Base-by-base conservation (phyloP, 805 yeast species). In the Tetrapisispora iriomotensis region DNA sequence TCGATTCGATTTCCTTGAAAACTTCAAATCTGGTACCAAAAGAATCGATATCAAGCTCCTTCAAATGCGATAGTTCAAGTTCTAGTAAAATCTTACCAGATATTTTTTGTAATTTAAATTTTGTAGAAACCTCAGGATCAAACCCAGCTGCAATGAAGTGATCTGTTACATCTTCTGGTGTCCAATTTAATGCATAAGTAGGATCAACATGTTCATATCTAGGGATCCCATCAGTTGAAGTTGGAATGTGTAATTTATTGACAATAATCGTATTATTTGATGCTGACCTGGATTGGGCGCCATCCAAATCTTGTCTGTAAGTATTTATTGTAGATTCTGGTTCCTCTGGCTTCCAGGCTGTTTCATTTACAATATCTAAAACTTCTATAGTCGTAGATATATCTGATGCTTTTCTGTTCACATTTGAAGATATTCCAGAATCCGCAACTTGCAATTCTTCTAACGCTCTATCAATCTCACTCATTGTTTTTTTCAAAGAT, bases 1-100 rank as follows among this genome's bases (percentile, higher is more conserved):
- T 64, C 27, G 77, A 73, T 57, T 85, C 94, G 50, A 92, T 90
- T 56, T 85, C 95, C 55, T 86, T 87, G 61, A 77, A 79, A 34
- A 92, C 75, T 58, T 88, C 96, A 61, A 87, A 92, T 46, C 99
- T 72, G 0, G 96, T 88, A 21, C 99, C 99, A 65, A 92, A 92
- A 4, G 95, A 83, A 36, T 76, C 71, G 38, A 92, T 90, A 41
- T 88, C 98, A 42, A 92, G 67, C 60, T 92, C 99, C 58, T 90
- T 92, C 52, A 92, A 70, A 52, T 83, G 83, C 1, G 85, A 72
- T 45, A 90, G 68, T 53, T 90, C 96, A 45, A 92, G 69, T 60
- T 88, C 94, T 38, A 92, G 67, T 33, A 92, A 62, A 39, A 92
- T 90, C 6, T 76, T 66, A 22, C 98, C 98, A 1, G 88, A 80